Conservation (phyloP, 164 flowering plant species). For the Pachysandra terminalis region DNA sequence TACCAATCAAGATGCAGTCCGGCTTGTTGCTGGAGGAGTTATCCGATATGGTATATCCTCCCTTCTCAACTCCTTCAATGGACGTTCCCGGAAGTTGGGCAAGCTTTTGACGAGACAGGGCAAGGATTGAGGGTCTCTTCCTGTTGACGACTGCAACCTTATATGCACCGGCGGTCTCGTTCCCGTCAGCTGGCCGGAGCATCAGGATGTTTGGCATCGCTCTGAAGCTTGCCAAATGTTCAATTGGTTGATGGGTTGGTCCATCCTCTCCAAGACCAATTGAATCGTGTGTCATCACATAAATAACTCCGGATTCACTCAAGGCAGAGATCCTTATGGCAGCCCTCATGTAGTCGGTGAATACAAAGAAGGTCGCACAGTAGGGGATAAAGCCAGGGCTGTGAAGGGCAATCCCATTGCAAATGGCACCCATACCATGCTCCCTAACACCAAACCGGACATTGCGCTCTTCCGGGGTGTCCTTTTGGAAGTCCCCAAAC, state of each 20-base stretch:
- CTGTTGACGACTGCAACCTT: slow-evolving; percentile 74
- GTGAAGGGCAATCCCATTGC: slow-evolving; percentile 92
- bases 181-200: slow-evolving; percentile 98
- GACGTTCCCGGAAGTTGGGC: slow-evolving; percentile 82
- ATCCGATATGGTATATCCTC: slow-evolving; percentile 83
- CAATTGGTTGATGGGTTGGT: slow-evolving; percentile 98
- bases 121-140: slow-evolving; percentile 89
- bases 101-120: slow-evolving; percentile 94
- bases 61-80: slow-evolving; percentile 84
- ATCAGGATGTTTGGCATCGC: slow-evolving; percentile 97
- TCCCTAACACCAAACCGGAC: slow-evolving; percentile 93
- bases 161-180: slow-evolving; percentile 95
- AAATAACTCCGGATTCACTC: slow-evolving; percentile 77
- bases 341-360: slow-evolving; percentile 98
- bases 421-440: slow-evolving; percentile 94
- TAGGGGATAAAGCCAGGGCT: slow-evolving; percentile 88
- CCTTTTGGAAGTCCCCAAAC: slow-evolving; percentile 95
- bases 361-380: slow-evolving; percentile 98
- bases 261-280: slow-evolving; percentile 99
- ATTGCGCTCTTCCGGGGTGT: slow-evolving; percentile 87
- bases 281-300: slow-evolving; percentile 95
- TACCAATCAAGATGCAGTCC: slow-evolving; percentile 80
- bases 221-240: slow-evolving; percentile 96
- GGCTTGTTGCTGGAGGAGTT: slow-evolving; percentile 84
- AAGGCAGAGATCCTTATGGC: slow-evolving; percentile 94